Conservation (phyloP, 176 grass and related monocot genomes). For the Phoenix roebelenii region DNA sequence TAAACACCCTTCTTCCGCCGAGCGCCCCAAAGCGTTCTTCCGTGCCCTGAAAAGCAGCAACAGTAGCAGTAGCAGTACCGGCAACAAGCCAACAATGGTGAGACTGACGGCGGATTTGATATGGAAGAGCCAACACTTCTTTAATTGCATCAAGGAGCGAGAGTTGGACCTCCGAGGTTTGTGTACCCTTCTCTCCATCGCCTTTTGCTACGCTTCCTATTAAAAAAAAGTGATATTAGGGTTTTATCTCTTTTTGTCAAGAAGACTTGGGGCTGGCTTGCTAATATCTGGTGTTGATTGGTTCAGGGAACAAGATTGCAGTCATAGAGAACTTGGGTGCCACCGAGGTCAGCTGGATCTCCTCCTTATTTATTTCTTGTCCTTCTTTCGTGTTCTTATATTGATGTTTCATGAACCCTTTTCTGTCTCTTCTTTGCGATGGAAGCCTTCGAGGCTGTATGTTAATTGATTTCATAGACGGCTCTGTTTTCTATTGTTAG, state of each 20-base stretch:
- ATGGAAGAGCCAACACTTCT: constrained; percentile 99
- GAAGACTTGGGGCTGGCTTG: no score
- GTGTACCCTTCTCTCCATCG: not conserved
- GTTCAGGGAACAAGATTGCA: constrained; percentile 90
- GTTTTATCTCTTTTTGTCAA: no score
- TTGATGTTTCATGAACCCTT: no score
- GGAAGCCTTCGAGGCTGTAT: no score
- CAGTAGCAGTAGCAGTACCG: not conserved
- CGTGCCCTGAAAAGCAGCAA: no score
- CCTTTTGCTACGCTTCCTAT: constrained; percentile 6
- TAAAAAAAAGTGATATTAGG: not conserved
- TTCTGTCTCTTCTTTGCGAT: no score
- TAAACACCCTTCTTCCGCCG: no score
- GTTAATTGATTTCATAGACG: no score
- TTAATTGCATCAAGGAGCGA: constrained; percentile 87
- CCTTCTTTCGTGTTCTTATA: not conserved
- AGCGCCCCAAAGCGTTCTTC: no score
- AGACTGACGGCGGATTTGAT: constrained; percentile 84
- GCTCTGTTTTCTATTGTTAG: no score
- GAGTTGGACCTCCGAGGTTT: constrained; percentile 83
- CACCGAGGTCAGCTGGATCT: constrained; percentile 58
- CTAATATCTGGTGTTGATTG: not conserved
- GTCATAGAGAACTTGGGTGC: constrained; percentile 87
- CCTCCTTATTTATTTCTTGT: not conserved
- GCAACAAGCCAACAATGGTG: constrained; percentile 51